These are phyloP conservation scores for Quercus agrifolia DNA, from an alignment of 306 rosid species.

Conservation along the genomic window DNA sequence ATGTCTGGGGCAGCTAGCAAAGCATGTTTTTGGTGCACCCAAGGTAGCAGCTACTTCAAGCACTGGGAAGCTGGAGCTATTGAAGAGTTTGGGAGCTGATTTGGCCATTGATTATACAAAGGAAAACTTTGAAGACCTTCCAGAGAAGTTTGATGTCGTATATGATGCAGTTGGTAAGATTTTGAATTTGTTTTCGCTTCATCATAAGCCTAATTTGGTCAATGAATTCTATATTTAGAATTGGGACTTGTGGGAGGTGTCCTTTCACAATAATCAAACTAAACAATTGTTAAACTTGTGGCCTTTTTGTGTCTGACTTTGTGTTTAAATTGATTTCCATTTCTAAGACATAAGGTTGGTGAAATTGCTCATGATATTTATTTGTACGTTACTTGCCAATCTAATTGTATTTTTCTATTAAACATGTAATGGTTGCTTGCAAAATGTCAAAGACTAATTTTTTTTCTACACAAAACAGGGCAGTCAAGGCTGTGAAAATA, in stretches of 20 bases:
- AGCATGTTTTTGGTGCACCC: conserved; percentile 62
- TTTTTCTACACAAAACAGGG: conserved; percentile 27
- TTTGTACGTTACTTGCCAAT: not conserved
- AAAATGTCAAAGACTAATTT: too few relatives aligned
- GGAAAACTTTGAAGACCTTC: conserved; percentile 44
- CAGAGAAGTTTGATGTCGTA: conserved; percentile 69
- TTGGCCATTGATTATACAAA: conserved; percentile 61
- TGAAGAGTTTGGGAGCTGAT: conserved; percentile 60
- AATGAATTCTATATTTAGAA: too few relatives aligned
- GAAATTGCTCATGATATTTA: too few relatives aligned
- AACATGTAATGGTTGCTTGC: too few relatives aligned
- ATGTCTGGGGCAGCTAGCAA: conserved; percentile 44
- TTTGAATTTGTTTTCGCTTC: not conserved
- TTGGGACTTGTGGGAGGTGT: too few relatives aligned
- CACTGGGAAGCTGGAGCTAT: conserved; percentile 42
- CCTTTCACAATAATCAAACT: too few relatives aligned
- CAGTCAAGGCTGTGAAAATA: conserved; percentile 53
- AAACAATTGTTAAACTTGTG: too few relatives aligned
- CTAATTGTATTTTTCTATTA: not conserved
- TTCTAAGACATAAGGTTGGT: too few relatives aligned
- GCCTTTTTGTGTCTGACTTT: too few relatives aligned
- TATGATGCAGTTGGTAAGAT: conserved; percentile 62
- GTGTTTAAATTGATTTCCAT: too few relatives aligned
- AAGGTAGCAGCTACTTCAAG: conserved; percentile 68
- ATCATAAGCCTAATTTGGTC: too few relatives aligned